Base-by-base conservation (phyloP, 495 filamentous ascomycete species). In the Penicillium canescens region DNA sequence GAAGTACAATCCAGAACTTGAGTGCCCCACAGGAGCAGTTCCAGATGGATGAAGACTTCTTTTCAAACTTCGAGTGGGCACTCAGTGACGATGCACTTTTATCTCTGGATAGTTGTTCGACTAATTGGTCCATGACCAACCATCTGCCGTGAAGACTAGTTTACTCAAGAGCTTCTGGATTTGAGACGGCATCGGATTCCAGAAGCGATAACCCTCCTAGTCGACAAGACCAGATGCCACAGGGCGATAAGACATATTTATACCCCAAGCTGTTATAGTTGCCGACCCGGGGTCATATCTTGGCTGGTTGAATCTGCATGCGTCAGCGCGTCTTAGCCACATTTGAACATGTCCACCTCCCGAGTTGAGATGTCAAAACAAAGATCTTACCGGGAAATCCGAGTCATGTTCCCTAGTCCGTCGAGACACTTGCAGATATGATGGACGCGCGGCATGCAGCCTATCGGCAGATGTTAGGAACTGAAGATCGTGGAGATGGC, bases 61-160 rank as follows among this genome's bases (percentile, higher is more conserved):
- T 75, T 7, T 62, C 63, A 0, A 62, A 72, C 42, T 67, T 72
- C 24, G 72, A 75, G 44, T 76, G 73, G 73, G 72, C 72, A 3
- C 34, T 76, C 16, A 60, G 57, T 3, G 70, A 69, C 33, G 69
- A 73, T 36, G 55, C 49, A 8, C 41, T 73, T 4, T 62, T 72
- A 36, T 62, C 62, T 0, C 23, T 63, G 9, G 71, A 67, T 21
- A 51, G 55, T 5, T 57, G 64, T 13, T 46, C 56, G 6, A 40
- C 50, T 3, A 46, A 49, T 34, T 70, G 62, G 63, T 41, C 65
- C 13, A 54, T 60, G 0, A 21, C 40, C 3, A 58, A 52, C 20
- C 57, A 53, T 51, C 42, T 65, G 16, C 57, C 63, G 1, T 63
- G 35, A 50, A 13, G 9, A 0, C 14, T 2, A 13, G n/a, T 45